These are phyloP conservation scores for Tilletia walkeri DNA, from an alignment of 1,284 basidiomycete genomes.

Conservation along the genomic window DNA sequence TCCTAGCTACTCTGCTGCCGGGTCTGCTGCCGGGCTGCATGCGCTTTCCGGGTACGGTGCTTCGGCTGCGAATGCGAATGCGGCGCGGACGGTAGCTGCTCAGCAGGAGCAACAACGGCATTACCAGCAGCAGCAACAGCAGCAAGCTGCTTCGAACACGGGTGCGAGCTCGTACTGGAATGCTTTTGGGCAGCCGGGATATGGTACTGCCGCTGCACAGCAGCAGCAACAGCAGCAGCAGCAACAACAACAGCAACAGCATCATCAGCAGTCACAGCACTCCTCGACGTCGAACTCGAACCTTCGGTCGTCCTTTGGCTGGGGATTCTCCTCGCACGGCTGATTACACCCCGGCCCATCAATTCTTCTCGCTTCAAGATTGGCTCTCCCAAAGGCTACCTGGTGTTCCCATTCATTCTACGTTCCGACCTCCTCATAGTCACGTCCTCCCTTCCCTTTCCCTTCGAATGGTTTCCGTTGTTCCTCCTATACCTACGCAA, in stretches of 20 bases:
- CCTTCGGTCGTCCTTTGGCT: background rate
- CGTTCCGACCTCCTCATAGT: no score
- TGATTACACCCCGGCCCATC: background rate
- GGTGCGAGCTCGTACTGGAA: background rate
- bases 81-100: background rate
- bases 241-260: background rate
- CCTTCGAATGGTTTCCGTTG: no score
- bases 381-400: no score
- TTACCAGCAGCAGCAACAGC: conserved; percentile 5
- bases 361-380: no score
- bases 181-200: background rate
- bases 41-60: no score
- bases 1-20: no score
- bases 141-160: background rate
- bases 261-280: background rate
- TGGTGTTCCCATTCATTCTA: no score
- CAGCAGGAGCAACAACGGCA: background rate
- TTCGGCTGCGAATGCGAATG: background rate
- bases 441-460: no score
- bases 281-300: background rate
- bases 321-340: conserved; percentile 1
- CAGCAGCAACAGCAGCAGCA: background rate
- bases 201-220: background rate
- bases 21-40: no score
- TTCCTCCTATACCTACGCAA: no score